Conservation (phyloP, 306 rosid species). For the Leucaena leucocephala region DNA sequence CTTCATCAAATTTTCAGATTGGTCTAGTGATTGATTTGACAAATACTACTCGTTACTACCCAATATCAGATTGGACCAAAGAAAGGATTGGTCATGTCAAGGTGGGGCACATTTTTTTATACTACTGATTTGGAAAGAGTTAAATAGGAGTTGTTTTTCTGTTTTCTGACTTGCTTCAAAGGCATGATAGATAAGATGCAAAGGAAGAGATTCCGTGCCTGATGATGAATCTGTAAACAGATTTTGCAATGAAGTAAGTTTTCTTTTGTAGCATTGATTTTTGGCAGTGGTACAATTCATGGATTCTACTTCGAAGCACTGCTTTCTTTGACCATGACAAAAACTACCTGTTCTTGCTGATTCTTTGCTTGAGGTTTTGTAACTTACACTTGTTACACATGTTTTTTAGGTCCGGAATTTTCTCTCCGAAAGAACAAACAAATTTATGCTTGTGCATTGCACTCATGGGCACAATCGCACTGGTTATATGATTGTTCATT, state of each 20-base stretch:
- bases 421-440: constrained; percentile 62
- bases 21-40: constrained; percentile 97
- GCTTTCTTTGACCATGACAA: constrained; percentile 17
- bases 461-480: constrained; percentile 99
- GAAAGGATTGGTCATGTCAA: constrained; percentile 87
- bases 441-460: constrained; percentile 90
- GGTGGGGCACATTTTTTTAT: constrained; percentile 44
- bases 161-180: constrained; percentile 36
- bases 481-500: constrained; percentile 89
- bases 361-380: constrained; percentile 44
- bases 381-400: constrained; percentile 38
- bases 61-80: constrained; percentile 71
- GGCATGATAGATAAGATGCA: constrained; percentile 75
- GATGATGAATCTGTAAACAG: constrained; percentile 77
- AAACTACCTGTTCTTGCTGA: constrained; percentile 34
- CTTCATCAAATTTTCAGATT: constrained; percentile 65
- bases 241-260: constrained; percentile 77
- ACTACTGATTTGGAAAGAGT: constrained; percentile 31
- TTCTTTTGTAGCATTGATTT: constrained; percentile 31
- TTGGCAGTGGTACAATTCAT: constrained; percentile 5
- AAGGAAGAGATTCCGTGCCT: constrained; percentile 87
- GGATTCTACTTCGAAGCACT: constrained; percentile 20
- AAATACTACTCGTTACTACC: constrained; percentile 84
- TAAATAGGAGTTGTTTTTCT: constrained; percentile 21
- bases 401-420: constrained; percentile 75